Conservation (phyloP, 257 asterid species). For the Penstemon davidsonii region DNA sequence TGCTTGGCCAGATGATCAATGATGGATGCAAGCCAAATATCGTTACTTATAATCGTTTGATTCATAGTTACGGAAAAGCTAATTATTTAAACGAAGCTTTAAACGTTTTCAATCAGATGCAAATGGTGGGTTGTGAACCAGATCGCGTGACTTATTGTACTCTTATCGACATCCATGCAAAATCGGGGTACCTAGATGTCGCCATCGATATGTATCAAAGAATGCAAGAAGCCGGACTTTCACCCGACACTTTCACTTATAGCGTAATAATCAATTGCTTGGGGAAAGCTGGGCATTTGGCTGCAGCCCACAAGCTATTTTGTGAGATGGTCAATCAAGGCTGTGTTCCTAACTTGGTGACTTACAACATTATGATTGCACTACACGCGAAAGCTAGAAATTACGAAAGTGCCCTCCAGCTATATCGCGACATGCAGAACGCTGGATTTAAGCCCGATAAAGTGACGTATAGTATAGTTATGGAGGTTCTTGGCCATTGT, state of each 20-base stretch:
- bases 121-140: conserved; percentile 69
- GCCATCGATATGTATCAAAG: conserved; percentile 85
- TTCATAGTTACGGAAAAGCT: conserved; percentile 92
- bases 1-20: conserved; percentile 75
- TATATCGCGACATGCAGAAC: conserved; percentile 85
- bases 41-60: conserved; percentile 90
- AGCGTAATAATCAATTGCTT: conserved; percentile 94
- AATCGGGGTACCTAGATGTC: conserved; percentile 87
- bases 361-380: conserved; percentile 92
- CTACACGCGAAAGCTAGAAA: conserved; percentile 91
- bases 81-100: conserved; percentile 80
- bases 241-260: conserved; percentile 95
- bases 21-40: conserved; percentile 88
- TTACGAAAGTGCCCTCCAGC: conserved; percentile 71
- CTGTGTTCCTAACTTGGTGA: conserved; percentile 82
- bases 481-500: conserved; percentile 98
- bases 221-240: conserved; percentile 94
- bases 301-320: conserved; percentile 74
- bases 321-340: conserved; percentile 91
- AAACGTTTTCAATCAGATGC: conserved; percentile 75
- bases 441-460: conserved; percentile 95
- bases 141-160: conserved; percentile 98
- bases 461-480: conserved; percentile 89
- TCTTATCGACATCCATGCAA: conserved; percentile 92
- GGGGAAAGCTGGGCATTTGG: conserved; percentile 91